Conservation (phyloP, 2,329 filamentous ascomycete species). For the Fusarium cicatricum region DNA sequence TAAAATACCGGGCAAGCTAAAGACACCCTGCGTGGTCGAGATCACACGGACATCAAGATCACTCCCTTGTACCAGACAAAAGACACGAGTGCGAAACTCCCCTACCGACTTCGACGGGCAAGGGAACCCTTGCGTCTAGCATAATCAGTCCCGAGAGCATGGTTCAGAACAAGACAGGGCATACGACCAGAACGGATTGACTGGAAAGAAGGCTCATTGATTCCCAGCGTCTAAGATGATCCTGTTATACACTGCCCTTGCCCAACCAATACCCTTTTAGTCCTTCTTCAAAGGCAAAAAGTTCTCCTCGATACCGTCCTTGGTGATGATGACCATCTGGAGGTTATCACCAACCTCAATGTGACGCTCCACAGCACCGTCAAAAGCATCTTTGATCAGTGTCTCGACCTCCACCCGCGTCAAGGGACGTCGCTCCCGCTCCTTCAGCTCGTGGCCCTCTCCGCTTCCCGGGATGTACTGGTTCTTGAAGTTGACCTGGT, state of each 20-base stretch:
- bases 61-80: too few species aligned
- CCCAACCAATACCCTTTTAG: constrained; percentile 57
- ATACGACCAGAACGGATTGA: background rate
- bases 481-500: constrained; percentile 99
- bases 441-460: constrained; percentile 79
- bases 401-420: constrained; percentile 78
- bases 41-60: too few species aligned
- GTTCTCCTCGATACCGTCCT: constrained; percentile 86
- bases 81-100: too few species aligned
- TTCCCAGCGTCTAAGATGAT: constrained; percentile 37
- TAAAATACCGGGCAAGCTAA: too few species aligned
- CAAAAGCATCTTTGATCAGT: constrained; percentile 96
- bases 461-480: constrained; percentile 92
- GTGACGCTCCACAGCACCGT: constrained; percentile 96
- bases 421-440: constrained; percentile 75
- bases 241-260: constrained; percentile 45
- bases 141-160: too few species aligned
- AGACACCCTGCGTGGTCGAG: too few species aligned
- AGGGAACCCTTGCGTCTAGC: too few species aligned
- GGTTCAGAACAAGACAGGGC: too few species aligned
- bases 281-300: constrained; percentile 89
- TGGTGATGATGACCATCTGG: constrained; percentile 94
- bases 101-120: too few species aligned
- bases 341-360: constrained; percentile 97
- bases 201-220: constrained; percentile 28